Evolutionary conservation across 305 asterid genomes (phyloP), one percentile per base, ranked within the genome.

Genomic region (Fraxinus platypoda): DNA sequence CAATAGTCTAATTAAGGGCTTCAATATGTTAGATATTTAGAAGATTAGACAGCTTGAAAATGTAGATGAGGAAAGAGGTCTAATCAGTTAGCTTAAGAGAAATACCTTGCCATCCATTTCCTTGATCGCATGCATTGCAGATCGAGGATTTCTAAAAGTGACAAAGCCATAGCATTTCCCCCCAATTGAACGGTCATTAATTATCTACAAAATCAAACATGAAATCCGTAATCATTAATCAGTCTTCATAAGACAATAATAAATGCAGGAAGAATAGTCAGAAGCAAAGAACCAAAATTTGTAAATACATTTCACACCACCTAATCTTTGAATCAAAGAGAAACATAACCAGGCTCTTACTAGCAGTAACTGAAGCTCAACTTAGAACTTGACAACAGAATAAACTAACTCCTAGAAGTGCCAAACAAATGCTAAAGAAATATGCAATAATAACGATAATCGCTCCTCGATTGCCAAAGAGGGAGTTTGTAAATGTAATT

Each of bases 81-180:
- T 25, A 81, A 76, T 21, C 70, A 80, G 49, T 23, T 7, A 80
- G 66, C 80, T 70, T 57, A 71, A 78, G 87, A 73, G 73, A 75
- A 49, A 80, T 86, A 93, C 98, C 97, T 87, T 86, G 78, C 98
- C 98, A 87, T 94, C 92, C 97, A 93, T 93, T 80, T 91, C 97
- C 83, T 86, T 81, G 74, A 94, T 93, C 81, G 97, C 98, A 81
- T 89, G 92, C 77, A 66, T 79, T 23, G 97, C 95, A 79, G 98
- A 92, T 80, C 95, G 90, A 81, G 95, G 98, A 87, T 88, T 90
- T 34, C 88, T 86, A 71, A 92, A 93, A 34, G 97, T 93, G 80
- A 94, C 94, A 86, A 93, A 94, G 5, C 94, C 98, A 85, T 90
- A 92, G 86, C 98, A 92, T 86, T 87, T 93, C 38, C 97, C 97